A percentile compares a stretch with the other conserved stretches of the same genome.
Conservation (phyloP, 176 grass and related monocot species). For the Oropetium thomaeum region DNA sequence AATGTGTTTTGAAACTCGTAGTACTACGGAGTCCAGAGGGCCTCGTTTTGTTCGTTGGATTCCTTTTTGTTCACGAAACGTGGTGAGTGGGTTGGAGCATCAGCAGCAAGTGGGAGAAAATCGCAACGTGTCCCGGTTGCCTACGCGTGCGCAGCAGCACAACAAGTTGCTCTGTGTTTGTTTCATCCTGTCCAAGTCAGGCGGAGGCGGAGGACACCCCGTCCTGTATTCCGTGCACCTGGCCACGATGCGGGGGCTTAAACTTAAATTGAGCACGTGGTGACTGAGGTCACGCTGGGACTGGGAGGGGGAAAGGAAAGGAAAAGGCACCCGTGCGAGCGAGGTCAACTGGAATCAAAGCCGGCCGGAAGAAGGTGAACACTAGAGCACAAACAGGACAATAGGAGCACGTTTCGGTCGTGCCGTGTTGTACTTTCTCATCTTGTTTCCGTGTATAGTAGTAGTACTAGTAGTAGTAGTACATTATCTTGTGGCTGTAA, state of each 20-base stretch:
- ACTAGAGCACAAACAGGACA: not conserved
- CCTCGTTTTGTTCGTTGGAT: not conserved
- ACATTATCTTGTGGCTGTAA: not conserved
- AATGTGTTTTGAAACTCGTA: constrained; percentile 51
- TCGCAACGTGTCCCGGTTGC: not conserved
- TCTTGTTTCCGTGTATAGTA: too few species aligned
- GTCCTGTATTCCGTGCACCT: too few species aligned
- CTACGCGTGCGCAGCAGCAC: not conserved
- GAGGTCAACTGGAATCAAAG: not conserved
- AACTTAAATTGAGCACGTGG: not conserved
- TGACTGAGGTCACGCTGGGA: not conserved
- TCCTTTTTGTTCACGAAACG: not conserved
- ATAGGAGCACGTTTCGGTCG: not conserved
- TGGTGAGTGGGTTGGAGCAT: too few species aligned
- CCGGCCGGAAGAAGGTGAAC: not conserved
- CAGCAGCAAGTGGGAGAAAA: not conserved
- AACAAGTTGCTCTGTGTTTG: not conserved
- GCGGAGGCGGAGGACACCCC: too few species aligned
- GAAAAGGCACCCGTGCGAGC: not conserved
- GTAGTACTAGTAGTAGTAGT: not conserved
- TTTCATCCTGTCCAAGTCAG: not conserved
- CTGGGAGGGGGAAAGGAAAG: not conserved
- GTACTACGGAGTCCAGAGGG: not conserved
- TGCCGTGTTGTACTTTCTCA: too few species aligned
- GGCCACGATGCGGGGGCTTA: too few species aligned